Conservation (phyloP, 2,329 filamentous ascomycete species). For the Talaromyces piceae region DNA sequence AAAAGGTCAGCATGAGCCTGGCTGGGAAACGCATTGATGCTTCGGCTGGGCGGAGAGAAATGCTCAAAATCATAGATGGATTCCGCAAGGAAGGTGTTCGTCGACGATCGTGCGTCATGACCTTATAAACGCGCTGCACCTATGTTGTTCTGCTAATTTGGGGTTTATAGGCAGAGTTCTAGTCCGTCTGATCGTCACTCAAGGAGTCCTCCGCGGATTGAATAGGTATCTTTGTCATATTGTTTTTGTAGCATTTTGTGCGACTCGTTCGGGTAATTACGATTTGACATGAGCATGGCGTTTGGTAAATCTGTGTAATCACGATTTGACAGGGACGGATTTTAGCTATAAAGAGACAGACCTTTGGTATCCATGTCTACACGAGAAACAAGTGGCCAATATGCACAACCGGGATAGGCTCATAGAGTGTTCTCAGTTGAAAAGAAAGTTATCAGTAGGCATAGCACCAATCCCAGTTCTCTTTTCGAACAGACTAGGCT, state of each 20-base stretch:
- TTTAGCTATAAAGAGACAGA: background rate
- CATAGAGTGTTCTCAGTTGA: too few species aligned
- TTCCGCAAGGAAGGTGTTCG: conserved; percentile 82
- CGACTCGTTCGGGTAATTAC: background rate
- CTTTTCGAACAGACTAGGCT: too few species aligned
- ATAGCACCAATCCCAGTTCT: too few species aligned
- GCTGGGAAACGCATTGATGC: conserved; percentile 77
- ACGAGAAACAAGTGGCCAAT: background rate
- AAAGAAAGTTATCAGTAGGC: too few species aligned
- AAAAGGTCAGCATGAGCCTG: conserved; percentile 94
- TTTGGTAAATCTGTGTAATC: background rate
- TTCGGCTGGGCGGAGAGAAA: conserved; percentile 73
- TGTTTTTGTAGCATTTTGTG: background rate
- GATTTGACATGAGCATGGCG: background rate
- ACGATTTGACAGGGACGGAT: background rate
- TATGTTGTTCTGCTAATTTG: background rate
- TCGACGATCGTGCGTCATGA: conserved; percentile 62
- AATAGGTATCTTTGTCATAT: conserved; percentile 9
- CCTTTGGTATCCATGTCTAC: background rate
- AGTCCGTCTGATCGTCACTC: conserved; percentile 11
- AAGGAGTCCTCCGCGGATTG: conserved; percentile 19
- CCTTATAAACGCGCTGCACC: background rate
- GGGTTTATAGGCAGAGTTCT: conserved; percentile 7
- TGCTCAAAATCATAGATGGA: conserved; percentile 79
- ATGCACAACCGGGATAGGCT: background rate